Evolutionary conservation across 305 asterid genomes (phyloP).

Genomic region (Rubia tinctorum): DNA sequence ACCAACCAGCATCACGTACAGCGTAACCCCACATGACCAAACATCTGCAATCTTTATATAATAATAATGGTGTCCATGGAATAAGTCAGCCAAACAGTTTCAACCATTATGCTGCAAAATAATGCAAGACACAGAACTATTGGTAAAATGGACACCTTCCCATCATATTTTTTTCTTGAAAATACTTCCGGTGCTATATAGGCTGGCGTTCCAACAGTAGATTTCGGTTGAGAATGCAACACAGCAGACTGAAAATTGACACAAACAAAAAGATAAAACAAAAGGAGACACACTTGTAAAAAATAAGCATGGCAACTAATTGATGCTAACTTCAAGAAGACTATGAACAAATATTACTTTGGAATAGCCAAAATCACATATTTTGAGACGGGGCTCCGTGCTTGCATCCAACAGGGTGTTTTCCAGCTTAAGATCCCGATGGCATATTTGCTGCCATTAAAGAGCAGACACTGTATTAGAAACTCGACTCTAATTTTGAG

Average conservation of each 20-base stretch:
- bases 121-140: background rate
- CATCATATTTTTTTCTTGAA: constrained; percentile 69
- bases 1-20: constrained; percentile 86
- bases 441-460: constrained; percentile 73
- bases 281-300: background rate
- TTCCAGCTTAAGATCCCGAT: constrained; percentile 90
- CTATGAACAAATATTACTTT: constrained; percentile 41
- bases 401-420: constrained; percentile 73
- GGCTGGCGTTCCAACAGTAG: constrained; percentile 83
- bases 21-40: constrained; percentile 95
- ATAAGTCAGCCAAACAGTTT: constrained; percentile 5
- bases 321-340: background rate
- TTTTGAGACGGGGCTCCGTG: constrained; percentile 64
- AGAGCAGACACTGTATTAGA: background rate
- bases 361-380: constrained; percentile 87
- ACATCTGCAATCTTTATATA: constrained; percentile 84
- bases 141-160: constrained; percentile 51
- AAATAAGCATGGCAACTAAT: background rate
- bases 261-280: background rate
- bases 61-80: constrained; percentile 8
- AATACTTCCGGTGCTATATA: constrained; percentile 85
- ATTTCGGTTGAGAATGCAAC: constrained; percentile 81
- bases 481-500: background rate
- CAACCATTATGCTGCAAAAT: background rate
- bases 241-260: constrained; percentile 46